phyloP scores from a whole-genome alignment of 495 filamentous ascomycete species.

The Podospora didyma region DNA sequence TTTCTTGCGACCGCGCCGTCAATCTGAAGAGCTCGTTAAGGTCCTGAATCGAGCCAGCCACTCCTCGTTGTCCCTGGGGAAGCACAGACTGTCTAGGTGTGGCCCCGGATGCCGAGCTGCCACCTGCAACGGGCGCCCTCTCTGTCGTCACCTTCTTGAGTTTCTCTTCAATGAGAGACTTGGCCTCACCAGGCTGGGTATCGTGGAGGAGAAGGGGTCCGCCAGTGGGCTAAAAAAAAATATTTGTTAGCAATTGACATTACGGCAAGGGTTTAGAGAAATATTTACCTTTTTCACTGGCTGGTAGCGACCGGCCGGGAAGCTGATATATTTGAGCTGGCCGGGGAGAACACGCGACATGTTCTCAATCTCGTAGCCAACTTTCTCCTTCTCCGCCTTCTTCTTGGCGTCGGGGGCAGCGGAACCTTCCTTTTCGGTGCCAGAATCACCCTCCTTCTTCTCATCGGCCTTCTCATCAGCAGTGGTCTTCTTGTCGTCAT shows the following conservation, averaged over 20 bases:
- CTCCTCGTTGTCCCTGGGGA: constrained; percentile 6
- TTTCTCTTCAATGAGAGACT: constrained; percentile 79
- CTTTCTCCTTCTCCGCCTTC: constrained; percentile 92
- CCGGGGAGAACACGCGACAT: constrained; percentile 91
- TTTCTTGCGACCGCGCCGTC: neutral
- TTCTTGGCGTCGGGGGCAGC: constrained; percentile 57
- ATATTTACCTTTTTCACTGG: constrained; percentile 87
- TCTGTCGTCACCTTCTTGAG: constrained; percentile 71
- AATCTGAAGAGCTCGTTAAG: constrained; percentile 36
- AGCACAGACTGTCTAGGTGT: constrained; percentile 12
- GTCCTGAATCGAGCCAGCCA: constrained; percentile 11
- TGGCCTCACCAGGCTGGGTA: constrained; percentile 71
- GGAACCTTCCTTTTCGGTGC: constrained; percentile 54
- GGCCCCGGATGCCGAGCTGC: constrained; percentile 13
- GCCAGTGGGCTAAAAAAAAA: constrained; percentile 73
- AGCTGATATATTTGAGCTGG: constrained; percentile 93
- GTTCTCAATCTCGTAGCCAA: constrained; percentile 93
- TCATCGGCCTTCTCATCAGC: constrained; percentile 57
- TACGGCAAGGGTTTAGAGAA: constrained; percentile 5
- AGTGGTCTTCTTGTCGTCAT: constrained; percentile 60
- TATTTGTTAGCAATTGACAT: constrained; percentile 41
- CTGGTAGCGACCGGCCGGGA: constrained; percentile 81
- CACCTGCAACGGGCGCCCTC: constrained; percentile 50
- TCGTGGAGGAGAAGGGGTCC: constrained; percentile 90
- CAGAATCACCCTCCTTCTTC: constrained; percentile 48